Base-by-base conservation (phyloP, 2,329 filamentous ascomycete genomes). In the Arthrobotrys musiformis region DNA sequence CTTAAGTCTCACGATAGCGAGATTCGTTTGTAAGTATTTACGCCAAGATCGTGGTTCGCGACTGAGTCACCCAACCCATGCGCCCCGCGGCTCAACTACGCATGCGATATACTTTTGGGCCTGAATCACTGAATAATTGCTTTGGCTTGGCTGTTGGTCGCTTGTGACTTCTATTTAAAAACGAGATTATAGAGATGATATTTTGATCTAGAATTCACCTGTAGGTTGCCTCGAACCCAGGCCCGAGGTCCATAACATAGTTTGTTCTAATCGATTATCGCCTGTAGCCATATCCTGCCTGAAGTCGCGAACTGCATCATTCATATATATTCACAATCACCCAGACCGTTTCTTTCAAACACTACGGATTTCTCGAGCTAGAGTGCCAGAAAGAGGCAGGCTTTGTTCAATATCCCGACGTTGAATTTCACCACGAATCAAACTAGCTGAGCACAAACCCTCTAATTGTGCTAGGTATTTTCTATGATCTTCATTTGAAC, bases 21-120 rank as follows among this genome's bases (percentile, higher is more conserved):
- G 44, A 15, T 48, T 24, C 44, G 2, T 24, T 22, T 13, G 15
- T 4, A n/a, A 8, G 5, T 50, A 30, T 50, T 30, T 4, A 30
- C 17, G 46, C 46, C 46, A 50, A 50, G 46, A 11, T 7, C 15
- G 22, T 50, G 2, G 17, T 50, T 11, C 24, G 15, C 4, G n/a
- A 50, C 46, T 50, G 46, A 50, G 46, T 50, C 46, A 50, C 46
- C 13, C 24, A n/a, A n/a, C 24, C 6, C 46, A 26, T 82, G 80
- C 79, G 72, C 78, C 58, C 79, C 52, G 66, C 40, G 15, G 48
- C 35, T 42, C 24, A 28, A n/a, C 2, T 28, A 8, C 15, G n/a
- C 44, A 24, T 28, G 19, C n/a, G n/a, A n/a, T n/a, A n/a, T n/a
- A n/a, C n/a, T 35, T 24, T 54, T 1, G 15, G 19, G 24, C 24